Evolutionary conservation across 495 filamentous ascomycete genomes (phyloP).

Genomic region (Talaromyces adpressus): DNA sequence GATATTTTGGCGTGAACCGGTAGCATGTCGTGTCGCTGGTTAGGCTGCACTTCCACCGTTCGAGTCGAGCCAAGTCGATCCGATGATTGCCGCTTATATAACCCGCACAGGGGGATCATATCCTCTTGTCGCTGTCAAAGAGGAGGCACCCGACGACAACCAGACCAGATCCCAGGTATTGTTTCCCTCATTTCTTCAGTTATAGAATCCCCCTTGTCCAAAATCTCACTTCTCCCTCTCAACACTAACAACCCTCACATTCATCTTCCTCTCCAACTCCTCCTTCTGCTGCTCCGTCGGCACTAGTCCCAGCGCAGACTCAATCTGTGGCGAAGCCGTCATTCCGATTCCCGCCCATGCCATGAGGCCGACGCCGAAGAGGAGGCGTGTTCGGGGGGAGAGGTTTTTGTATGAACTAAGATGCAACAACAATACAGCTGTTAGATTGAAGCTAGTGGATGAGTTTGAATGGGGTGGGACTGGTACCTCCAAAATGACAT

Average conservation of each 20-base stretch:
- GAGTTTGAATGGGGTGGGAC: not conserved
- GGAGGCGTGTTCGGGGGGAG: constrained; percentile 51
- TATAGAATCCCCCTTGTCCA: no score
- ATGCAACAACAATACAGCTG: not conserved
- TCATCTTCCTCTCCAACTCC: constrained; percentile 42
- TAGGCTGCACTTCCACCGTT: not conserved
- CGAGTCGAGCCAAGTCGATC: not conserved
- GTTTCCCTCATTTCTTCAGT: no score
- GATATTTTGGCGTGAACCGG: not conserved
- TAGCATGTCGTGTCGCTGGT: not conserved
- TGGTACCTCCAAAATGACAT: constrained; percentile 37
- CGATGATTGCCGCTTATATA: not conserved
- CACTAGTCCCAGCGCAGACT: constrained; percentile 54
- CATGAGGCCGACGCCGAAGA: constrained; percentile 60
- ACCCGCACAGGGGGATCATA: no score
- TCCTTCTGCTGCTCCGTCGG: constrained; percentile 56
- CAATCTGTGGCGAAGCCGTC: constrained; percentile 50
- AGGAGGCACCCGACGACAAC: not conserved
- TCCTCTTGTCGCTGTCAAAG: not conserved
- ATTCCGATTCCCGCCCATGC: constrained; percentile 57
- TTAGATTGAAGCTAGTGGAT: not conserved
- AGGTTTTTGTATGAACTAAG: constrained; percentile 54
- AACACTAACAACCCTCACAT: constrained; percentile 38
- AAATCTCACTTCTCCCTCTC: constrained; percentile 16
- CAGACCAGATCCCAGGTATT: no score